Evolutionary conservation across 2,329 filamentous ascomycete genomes (phyloP).

Genomic region (Mycogone perniciosa): DNA sequence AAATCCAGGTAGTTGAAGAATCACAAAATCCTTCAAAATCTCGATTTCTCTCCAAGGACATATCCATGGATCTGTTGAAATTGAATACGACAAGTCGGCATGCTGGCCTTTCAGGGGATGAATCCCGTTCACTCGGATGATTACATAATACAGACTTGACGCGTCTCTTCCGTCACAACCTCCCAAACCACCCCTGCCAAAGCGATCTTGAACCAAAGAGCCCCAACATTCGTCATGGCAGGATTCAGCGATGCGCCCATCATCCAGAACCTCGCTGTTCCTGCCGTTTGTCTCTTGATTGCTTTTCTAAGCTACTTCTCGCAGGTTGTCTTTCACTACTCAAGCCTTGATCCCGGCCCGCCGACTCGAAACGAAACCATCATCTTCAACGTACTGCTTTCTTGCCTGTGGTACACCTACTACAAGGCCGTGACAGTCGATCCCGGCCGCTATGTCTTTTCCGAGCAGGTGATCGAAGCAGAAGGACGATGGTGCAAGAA

Average conservation of each 20-base stretch:
- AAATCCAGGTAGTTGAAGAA: no score
- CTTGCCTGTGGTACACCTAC: conserved; percentile 64
- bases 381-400: conserved; percentile 60
- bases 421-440: conserved; percentile 52
- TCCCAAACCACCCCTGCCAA: not conserved
- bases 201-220: not conserved
- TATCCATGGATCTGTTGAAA: no score
- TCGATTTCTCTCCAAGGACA: no score
- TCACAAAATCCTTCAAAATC: no score
- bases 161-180: not conserved
- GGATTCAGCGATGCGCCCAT: conserved; percentile 36
- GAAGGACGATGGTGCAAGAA: conserved; percentile 63
- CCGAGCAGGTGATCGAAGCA: conserved; percentile 28
- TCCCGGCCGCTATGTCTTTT: conserved; percentile 49
- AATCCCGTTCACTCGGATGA: not conserved
- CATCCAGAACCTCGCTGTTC: conserved; percentile 57
- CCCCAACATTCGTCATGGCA: conserved; percentile 27
- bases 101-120: not conserved
- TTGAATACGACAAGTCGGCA: no score
- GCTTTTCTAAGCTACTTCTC: conserved; percentile 65
- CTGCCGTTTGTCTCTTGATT: conserved; percentile 60
- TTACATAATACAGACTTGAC: conserved; percentile 3
- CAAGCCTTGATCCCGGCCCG: conserved; percentile 53
- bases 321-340: conserved; percentile 60
- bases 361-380: conserved; percentile 50